These are phyloP conservation scores for Berkeleyomyces basicola DNA, from an alignment of 2,329 filamentous ascomycete species.

Conservation along the genomic window DNA sequence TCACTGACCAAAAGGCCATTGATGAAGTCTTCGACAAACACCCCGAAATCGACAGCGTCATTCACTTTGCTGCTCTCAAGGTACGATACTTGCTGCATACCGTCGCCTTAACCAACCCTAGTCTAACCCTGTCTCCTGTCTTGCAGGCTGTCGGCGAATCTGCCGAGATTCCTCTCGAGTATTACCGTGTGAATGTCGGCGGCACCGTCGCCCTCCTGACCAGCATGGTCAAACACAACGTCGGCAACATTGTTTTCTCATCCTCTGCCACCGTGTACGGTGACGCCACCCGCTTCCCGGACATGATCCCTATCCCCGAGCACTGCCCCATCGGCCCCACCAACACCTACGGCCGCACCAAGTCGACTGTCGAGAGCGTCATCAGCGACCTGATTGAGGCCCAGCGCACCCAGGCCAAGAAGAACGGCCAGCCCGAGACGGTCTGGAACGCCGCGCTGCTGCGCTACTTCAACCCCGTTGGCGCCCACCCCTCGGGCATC, in stretches of 20 bases:
- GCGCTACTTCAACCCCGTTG: conserved; percentile 95
- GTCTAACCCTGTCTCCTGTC: not conserved
- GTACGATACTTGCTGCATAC: conserved; percentile 26
- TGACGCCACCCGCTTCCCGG: conserved; percentile 83
- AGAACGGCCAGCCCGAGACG: conserved; percentile 58
- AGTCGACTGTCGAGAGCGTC: conserved; percentile 77
- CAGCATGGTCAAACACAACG: conserved; percentile 77
- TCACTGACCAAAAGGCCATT: conserved; percentile 69
- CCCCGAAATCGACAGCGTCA: conserved; percentile 91
- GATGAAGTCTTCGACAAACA: conserved; percentile 79
- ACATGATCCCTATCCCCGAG: conserved; percentile 99
- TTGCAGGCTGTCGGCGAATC: conserved; percentile 85
- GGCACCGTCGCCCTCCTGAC: conserved; percentile 77
- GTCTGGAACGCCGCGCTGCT: conserved; percentile 88
- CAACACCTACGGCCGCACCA: conserved; percentile 95
- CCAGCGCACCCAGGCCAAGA: conserved; percentile 66
- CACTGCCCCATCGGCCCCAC: conserved; percentile 90
- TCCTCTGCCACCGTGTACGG: conserved; percentile 97
- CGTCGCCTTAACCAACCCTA: conserved; percentile 8
- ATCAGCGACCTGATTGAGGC: conserved; percentile 84
- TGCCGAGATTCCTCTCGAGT: conserved; percentile 81
- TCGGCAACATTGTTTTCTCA: conserved; percentile 95
- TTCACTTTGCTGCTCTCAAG: conserved; percentile 97
- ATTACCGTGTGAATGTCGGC: conserved; percentile 93
- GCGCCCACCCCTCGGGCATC: conserved; percentile 83